A percentile compares a stretch with the other conserved stretches of the same genome.
Evolutionary conservation across 495 filamentous ascomycete species (phyloP).

Genomic region (Acidomyces sp.): DNA sequence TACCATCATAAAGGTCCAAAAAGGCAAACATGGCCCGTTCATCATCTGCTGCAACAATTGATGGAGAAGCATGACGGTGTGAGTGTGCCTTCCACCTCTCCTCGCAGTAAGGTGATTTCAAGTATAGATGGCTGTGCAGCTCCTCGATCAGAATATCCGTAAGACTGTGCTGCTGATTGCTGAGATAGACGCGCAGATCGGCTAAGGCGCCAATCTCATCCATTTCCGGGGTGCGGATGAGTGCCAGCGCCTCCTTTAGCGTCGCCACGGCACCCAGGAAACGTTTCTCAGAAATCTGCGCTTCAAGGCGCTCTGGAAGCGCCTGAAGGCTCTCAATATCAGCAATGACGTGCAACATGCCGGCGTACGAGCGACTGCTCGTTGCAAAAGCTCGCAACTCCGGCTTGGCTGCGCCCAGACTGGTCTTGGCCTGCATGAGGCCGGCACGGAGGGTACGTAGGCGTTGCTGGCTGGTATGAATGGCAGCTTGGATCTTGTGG

Average conservation of each 20-base stretch:
- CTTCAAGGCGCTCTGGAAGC: constrained; percentile 87
- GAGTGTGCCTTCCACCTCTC: constrained; percentile 74
- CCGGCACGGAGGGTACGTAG: constrained; percentile 72
- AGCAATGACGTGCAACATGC: constrained; percentile 69
- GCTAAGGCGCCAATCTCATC: constrained; percentile 82
- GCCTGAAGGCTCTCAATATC: constrained; percentile 79
- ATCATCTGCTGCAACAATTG: constrained; percentile 4
- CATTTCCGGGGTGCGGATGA: constrained; percentile 73
- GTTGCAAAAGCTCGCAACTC: constrained; percentile 79
- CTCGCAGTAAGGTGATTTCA: constrained; percentile 93
- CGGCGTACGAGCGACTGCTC: constrained; percentile 80
- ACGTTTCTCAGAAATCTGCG: constrained; percentile 86
- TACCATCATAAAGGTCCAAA: constrained; percentile 66
- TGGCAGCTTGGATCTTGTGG: constrained; percentile 92
- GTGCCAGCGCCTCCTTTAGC: constrained; percentile 69
- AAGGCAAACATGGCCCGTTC: constrained; percentile 57
- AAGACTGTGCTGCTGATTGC: constrained; percentile 80
- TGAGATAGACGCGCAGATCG: constrained; percentile 75
- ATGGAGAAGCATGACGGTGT: constrained; percentile 19
- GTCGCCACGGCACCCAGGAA: constrained; percentile 88
- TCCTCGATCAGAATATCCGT: constrained; percentile 95
- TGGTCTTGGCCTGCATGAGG: constrained; percentile 65
- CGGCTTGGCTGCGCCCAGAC: constrained; percentile 69
- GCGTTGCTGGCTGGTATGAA: constrained; percentile 73
- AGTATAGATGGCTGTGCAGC: constrained; percentile 89